Base-by-base conservation (phyloP, 2,329 filamentous ascomycete species). In the Pyricularia grisea region DNA sequence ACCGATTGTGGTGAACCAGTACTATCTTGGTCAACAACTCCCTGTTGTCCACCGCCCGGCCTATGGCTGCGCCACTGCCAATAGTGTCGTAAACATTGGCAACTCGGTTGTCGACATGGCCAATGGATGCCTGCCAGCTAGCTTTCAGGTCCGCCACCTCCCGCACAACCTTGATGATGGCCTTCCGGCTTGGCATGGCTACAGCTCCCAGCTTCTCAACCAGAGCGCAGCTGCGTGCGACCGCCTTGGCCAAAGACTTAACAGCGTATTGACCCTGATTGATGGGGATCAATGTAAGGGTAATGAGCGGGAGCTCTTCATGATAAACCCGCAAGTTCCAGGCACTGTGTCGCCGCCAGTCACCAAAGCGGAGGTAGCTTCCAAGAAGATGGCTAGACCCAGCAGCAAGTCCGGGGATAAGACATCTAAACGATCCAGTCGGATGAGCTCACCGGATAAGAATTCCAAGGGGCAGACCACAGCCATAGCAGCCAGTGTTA, bases 231-330 rank as follows among this genome's bases (percentile, higher is more conserved):
- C 80, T 6, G 77, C 87, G 23, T 87, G 83, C 73, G 87, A 91
- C 73, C 79, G 87, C 68, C 85, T 93, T 65, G 85, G 83, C 17
- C 81, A 81, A 3, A 87, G 87, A 68, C 84, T 94, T 70, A 85
- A 92, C 75, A 80, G 87, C 64, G 83, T 92, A 69, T 87, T 94
- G 76, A 92, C 90, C 0, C 82, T 85, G 31, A 93, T 94, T 69
- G 91, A 94, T 75, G 81, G 84, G 25, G 90, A 91, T 30, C 80
- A 78, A 33, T 82, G 83, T 30, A 73, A 76, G 17, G 84, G 85
- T 4, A 78, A 84, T 70, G 86, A 90, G 74, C 81, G 80, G 68
- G 85, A 87, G 68, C 78, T 90, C 50, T 83, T 82, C 69, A 75
- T 76, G 9, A 23, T 65, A 4, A 61, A 28, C 63, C 58, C 23